phyloP scores from a whole-genome alignment of 2,329 filamentous ascomycete genomes.

The Fusarium sambucinum region DNA sequence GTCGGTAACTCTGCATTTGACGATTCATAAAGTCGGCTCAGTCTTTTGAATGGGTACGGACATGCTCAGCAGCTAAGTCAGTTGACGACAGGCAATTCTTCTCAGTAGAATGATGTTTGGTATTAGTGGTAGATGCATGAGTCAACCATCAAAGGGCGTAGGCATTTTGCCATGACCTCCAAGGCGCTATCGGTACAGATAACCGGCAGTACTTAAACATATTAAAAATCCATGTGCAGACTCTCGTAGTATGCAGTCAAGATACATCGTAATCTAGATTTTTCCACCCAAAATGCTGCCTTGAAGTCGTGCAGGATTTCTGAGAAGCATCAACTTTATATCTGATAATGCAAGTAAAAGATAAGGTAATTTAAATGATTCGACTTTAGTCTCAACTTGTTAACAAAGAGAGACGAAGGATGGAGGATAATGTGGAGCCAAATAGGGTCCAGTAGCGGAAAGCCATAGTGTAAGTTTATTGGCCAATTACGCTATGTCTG shows the following conservation, averaged over 20 bases:
- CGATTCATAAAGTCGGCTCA: background rate
- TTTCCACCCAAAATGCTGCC: background rate
- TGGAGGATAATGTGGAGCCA: background rate
- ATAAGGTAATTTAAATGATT: background rate
- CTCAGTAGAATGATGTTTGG: slow-evolving; percentile 13
- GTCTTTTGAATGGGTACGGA: slow-evolving; percentile 1
- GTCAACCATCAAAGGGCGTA: background rate
- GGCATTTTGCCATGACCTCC: background rate
- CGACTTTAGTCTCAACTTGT: background rate
- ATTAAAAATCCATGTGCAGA: background rate
- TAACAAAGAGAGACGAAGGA: background rate
- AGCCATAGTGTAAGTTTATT: slow-evolving; percentile 35
- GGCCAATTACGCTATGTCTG: slow-evolving; percentile 8
- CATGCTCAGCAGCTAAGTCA: slow-evolving; percentile 26
- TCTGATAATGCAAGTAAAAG: background rate
- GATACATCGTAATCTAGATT: background rate
- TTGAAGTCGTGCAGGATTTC: background rate
- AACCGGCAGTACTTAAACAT: background rate
- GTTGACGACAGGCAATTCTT: slow-evolving; percentile 3
- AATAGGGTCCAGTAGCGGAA: slow-evolving; percentile 10
- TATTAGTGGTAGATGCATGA: background rate
- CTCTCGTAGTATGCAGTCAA: background rate
- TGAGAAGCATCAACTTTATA: background rate
- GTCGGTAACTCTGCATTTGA: background rate
- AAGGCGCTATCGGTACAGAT: background rate